A percentile compares a stretch with the other conserved stretches of the same genome.
phyloP scores from a whole-genome alignment of 2,329 filamentous ascomycete species.

The Cucurbitaria berberidis region DNA sequence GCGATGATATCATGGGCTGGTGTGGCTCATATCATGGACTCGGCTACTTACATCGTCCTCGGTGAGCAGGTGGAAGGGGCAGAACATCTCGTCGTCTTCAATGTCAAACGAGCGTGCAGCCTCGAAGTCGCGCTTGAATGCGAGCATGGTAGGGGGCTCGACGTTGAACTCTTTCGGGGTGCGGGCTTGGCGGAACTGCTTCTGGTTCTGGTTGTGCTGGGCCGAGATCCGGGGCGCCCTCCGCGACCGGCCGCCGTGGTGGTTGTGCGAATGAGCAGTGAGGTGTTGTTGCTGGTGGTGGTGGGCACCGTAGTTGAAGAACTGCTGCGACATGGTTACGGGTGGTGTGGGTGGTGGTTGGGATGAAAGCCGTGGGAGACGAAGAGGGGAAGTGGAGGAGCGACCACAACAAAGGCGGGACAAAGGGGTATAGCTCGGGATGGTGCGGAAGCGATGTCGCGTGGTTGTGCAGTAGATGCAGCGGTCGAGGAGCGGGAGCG shows the following conservation, averaged over 20 bases:
- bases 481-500: conserved; percentile 16
- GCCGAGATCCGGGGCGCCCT: conserved; percentile 81
- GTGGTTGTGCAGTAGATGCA: conserved; percentile 17
- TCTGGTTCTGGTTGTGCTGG: conserved; percentile 86
- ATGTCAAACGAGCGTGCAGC: conserved; percentile 92
- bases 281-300: conserved; percentile 57
- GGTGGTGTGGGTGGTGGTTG: conserved; percentile 21
- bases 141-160: conserved; percentile 75
- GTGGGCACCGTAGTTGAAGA: conserved; percentile 57
- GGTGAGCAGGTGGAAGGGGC: conserved; percentile 82
- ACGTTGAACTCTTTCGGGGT: conserved; percentile 81
- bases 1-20: conserved; percentile 33
- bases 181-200: conserved; percentile 84
- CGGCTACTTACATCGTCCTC: conserved; percentile 79
- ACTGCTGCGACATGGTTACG: conserved; percentile 53
- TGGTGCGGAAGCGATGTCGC: conserved; percentile 8
- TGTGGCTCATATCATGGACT: conserved; percentile 30
- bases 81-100: conserved; percentile 96
- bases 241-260: conserved; percentile 84
- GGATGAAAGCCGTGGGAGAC: conserved; percentile 26
- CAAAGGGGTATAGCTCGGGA: conserved; percentile 26
- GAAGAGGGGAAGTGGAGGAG: conserved; percentile 23
- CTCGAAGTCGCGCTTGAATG: conserved; percentile 88
- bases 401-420: conserved; percentile 35
- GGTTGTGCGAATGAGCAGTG: conserved; percentile 70